phyloP scores from a whole-genome alignment of 2,329 filamentous ascomycete genomes.

The Trichoderma breve region DNA sequence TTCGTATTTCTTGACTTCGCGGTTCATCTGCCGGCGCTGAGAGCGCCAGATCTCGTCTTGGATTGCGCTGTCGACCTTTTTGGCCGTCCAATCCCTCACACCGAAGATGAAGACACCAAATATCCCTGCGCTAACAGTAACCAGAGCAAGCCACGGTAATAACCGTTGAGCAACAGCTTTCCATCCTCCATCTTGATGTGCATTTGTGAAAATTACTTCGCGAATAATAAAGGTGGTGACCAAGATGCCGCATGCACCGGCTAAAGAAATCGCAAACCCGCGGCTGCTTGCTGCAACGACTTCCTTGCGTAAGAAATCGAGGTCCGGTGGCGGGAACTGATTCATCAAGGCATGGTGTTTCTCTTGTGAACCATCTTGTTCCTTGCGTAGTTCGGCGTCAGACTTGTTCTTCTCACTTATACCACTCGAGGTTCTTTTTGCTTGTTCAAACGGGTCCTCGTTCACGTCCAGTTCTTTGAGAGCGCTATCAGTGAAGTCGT shows the following conservation, averaged over 20 bases:
- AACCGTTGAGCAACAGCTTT: slow-evolving; percentile 4
- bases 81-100: slow-evolving; percentile 59
- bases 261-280: slow-evolving; percentile 38
- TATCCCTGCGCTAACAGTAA: slow-evolving; percentile 21
- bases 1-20: slow-evolving; percentile 41
- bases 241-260: slow-evolving; percentile 35
- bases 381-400: slow-evolving; percentile 36
- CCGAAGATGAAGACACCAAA: slow-evolving; percentile 27
- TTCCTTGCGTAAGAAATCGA: slow-evolving; percentile 40
- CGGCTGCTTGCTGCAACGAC: slow-evolving; percentile 33
- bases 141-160: slow-evolving; percentile 37
- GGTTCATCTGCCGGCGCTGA: slow-evolving; percentile 51
- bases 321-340: slow-evolving; percentile 49
- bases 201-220: slow-evolving; percentile 16
- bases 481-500: slow-evolving; percentile 65
- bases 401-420: slow-evolving; percentile 40
- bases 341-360: slow-evolving; percentile 42
- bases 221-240: slow-evolving; percentile 28
- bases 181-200: slow-evolving; percentile 11
- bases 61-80: slow-evolving; percentile 61
- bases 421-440: slow-evolving; percentile 40
- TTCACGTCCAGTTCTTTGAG: slow-evolving; percentile 41
- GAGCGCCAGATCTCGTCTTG: slow-evolving; percentile 70
- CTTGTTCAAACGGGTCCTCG: slow-evolving; percentile 35
- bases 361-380: slow-evolving; percentile 37